phyloP scores from a whole-genome alignment of 2,329 filamentous ascomycete species.

The Cylindrodendrum hubeiense region DNA sequence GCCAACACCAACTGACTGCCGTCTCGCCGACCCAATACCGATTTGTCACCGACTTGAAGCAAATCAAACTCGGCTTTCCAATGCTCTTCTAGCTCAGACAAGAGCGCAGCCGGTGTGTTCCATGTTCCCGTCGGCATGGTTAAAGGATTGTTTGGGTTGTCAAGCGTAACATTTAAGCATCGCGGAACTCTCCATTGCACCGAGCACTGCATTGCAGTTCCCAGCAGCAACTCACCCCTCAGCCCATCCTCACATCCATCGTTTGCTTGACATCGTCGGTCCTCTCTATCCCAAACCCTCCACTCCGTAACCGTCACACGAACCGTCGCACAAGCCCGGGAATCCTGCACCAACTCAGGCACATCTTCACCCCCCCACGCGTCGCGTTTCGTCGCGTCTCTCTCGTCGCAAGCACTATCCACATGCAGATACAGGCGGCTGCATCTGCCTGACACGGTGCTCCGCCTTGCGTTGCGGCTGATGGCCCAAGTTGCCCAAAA shows the following conservation, averaged over 20 bases:
- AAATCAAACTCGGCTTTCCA: neutral
- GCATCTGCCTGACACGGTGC: neutral
- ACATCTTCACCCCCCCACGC: slow-evolving; percentile 1
- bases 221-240: neutral
- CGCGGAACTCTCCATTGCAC: neutral
- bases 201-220: neutral
- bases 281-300: neutral
- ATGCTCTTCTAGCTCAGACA: neutral
- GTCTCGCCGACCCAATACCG: neutral
- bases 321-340: slow-evolving; percentile 4
- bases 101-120: neutral
- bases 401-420: neutral
- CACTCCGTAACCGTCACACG: neutral
- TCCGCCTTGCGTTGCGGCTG: neutral
- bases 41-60: neutral
- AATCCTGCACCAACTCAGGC: slow-evolving; percentile 5
- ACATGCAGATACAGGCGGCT: neutral
- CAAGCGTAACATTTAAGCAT: neutral
- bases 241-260: neutral
- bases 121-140: neutral
- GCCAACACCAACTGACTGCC: neutral
- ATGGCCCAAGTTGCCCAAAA: neutral
- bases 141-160: neutral
- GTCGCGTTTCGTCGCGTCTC: neutral
- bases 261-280: neutral